phyloP scores from a whole-genome alignment of 2,329 filamentous ascomycete genomes.

The Exophiala mesophila region DNA sequence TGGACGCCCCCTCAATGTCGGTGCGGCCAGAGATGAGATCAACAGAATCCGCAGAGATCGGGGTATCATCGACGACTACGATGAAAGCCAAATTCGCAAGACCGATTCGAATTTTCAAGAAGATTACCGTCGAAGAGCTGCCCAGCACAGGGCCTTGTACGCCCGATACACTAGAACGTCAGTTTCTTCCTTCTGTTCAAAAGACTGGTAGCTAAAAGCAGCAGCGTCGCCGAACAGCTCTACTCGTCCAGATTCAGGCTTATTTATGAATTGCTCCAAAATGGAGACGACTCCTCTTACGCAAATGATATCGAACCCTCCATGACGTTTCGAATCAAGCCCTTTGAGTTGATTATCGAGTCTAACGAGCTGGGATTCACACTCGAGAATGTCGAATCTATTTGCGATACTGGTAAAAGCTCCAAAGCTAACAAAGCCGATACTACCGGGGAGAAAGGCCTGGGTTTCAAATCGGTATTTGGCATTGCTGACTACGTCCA shows the following conservation, averaged over 20 bases:
- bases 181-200: not conserved
- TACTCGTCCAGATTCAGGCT: slow-evolving; percentile 17
- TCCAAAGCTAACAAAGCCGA: slow-evolving; percentile 31
- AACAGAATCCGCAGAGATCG: slow-evolving; percentile 7
- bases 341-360: slow-evolving; percentile 9
- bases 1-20: slow-evolving; percentile 5
- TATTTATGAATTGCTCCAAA: slow-evolving; percentile 31
- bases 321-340: slow-evolving; percentile 13
- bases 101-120: slow-evolving; percentile 7
- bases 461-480: slow-evolving; percentile 38
- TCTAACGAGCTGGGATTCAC: slow-evolving; percentile 41
- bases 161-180: slow-evolving; percentile 10
- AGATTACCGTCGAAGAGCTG: slow-evolving; percentile 7
- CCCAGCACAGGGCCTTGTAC: not conserved
- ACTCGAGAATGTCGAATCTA: slow-evolving; percentile 33
- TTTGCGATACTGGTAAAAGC: slow-evolving; percentile 36
- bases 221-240: slow-evolving; percentile 14
- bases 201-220: slow-evolving; percentile 2
- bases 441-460: slow-evolving; percentile 34
- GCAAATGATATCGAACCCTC: slow-evolving; percentile 3
- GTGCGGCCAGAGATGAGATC: slow-evolving; percentile 8
- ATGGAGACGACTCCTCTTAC: slow-evolving; percentile 36
- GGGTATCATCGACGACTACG: slow-evolving; percentile 6
- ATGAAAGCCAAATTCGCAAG: slow-evolving; percentile 9
- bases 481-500: slow-evolving; percentile 28